phyloP scores from a whole-genome alignment of 805 yeast genomes.

The Gaillardinia entomophila region DNA sequence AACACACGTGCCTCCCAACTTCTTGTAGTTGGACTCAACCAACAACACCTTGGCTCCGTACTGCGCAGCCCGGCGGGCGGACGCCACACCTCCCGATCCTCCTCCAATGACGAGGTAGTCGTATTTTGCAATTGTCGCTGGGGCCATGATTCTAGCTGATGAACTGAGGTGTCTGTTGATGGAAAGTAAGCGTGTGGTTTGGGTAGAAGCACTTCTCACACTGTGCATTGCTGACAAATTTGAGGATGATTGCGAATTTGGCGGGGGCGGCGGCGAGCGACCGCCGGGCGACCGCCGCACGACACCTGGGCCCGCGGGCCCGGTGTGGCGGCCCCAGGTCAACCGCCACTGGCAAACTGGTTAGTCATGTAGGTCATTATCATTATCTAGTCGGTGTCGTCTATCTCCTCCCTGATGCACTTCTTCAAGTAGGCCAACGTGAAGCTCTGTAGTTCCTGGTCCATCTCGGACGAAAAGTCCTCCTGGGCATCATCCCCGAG shows the following conservation, averaged over 20 bases:
- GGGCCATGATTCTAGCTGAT: conserved; percentile 43
- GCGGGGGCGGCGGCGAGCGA: too few relatives aligned
- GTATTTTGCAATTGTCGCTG: conserved; percentile 51
- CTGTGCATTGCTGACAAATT: too few relatives aligned
- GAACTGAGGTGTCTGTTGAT: conserved; percentile 24
- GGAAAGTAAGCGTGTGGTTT: conserved; percentile 13
- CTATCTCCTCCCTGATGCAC: conserved; percentile 19
- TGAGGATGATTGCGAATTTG: too few relatives aligned
- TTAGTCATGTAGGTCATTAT: too few relatives aligned
- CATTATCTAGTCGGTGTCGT: too few relatives aligned
- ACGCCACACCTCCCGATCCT: conserved; percentile 99
- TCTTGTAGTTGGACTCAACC: conserved; percentile 63
- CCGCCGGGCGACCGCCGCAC: too few relatives aligned
- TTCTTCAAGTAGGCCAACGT: conserved; percentile 23
- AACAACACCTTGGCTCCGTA: conserved; percentile 86
- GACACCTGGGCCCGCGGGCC: too few relatives aligned
- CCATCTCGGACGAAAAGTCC: conserved; percentile 11
- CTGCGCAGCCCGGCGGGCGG: conserved; percentile 92
- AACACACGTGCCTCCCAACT: conserved; percentile 96
- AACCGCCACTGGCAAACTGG: too few relatives aligned
- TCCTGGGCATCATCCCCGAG: conserved; percentile 7
- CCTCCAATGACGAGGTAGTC: conserved; percentile 96
- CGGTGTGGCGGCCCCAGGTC: too few relatives aligned
- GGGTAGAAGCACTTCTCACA: too few relatives aligned
- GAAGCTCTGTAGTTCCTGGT: conserved; percentile 20